phyloP scores from a whole-genome alignment of 177 flowering plant species.

The Tripterygium wilfordii region DNA sequence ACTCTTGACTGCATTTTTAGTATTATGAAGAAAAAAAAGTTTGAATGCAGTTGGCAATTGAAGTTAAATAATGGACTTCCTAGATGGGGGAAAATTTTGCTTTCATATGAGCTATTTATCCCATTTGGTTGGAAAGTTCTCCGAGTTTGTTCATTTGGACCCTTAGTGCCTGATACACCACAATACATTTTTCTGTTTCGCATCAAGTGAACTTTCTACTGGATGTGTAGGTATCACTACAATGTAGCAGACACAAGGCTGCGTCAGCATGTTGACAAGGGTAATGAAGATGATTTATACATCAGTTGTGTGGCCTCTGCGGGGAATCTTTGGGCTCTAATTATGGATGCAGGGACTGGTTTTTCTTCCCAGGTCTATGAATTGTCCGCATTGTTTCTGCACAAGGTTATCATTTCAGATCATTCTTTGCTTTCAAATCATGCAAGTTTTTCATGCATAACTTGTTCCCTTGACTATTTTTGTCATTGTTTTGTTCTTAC shows the following conservation, averaged over 20 bases:
- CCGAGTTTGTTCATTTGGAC: no score
- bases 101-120: no score
- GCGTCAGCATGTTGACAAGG: conserved; percentile 54
- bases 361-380: conserved; percentile 69
- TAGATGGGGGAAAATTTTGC: no score
- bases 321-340: conserved; percentile 71
- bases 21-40: no score
- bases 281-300: conserved; percentile 46
- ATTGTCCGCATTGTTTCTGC: conserved; percentile 55
- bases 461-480: conserved; percentile 2
- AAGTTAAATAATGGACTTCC: no score
- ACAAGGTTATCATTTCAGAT: conserved; percentile 48
- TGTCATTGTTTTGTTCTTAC: conserved; percentile 2
- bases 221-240: conserved; percentile 60
- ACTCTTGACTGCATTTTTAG: no score
- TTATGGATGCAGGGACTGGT: conserved; percentile 91
- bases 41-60: no score
- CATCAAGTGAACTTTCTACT: background rate
- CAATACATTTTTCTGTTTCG: no score
- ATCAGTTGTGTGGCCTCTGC: conserved; percentile 60
- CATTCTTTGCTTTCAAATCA: background rate
- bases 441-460: no score
- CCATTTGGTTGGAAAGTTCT: no score
- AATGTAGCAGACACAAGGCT: conserved; percentile 74
- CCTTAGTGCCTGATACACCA: no score